These are phyloP conservation scores for Xanthoconium purpureum DNA, from an alignment of 768 basidiomycete genomes.

Conservation along the genomic window DNA sequence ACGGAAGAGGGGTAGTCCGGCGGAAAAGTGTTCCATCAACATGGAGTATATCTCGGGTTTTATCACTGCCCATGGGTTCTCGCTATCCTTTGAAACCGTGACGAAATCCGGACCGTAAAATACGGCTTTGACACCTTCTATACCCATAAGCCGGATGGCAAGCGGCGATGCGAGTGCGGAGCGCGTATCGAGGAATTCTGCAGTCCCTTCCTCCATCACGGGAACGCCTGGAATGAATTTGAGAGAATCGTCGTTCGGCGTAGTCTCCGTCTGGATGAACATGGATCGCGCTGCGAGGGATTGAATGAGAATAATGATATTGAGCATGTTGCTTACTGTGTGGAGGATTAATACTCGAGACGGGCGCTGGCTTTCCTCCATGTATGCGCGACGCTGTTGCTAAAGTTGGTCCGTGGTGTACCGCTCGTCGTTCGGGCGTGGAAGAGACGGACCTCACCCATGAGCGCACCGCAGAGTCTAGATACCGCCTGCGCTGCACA, in stretches of 20 bases:
- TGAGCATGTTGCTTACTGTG: conserved; percentile 32
- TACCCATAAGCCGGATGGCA: conserved; percentile 92
- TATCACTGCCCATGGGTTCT: conserved; percentile 81
- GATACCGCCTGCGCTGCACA: conserved; percentile 1
- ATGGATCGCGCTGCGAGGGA: conserved; percentile 65
- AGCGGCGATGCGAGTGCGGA: conserved; percentile 87
- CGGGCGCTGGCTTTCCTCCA: conserved; percentile 7
- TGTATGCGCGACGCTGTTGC: conserved; percentile 32
- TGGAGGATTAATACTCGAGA: conserved; percentile 15
- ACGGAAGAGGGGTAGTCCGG: conserved; percentile 83
- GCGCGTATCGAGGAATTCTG: conserved; percentile 91
- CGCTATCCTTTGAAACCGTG: conserved; percentile 87
- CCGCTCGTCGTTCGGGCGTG: conserved; percentile 15
- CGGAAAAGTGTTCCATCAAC: conserved; percentile 96
- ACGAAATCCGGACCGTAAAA: conserved; percentile 99
- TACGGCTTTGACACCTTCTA: conserved; percentile 83
- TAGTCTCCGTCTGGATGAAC: conserved; percentile 98
- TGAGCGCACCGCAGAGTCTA: conserved; percentile 15
- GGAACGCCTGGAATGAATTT: conserved; percentile 94
- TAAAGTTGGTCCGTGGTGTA: conserved; percentile 34
- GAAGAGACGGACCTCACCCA: conserved; percentile 26
- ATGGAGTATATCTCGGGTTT: conserved; percentile 97
- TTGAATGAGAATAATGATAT: not conserved
- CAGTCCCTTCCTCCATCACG: conserved; percentile 86
- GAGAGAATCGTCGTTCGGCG: conserved; percentile 95